These are phyloP conservation scores for Boletellus ananiceps DNA, from an alignment of 768 basidiomycete genomes.

Conservation along the genomic window DNA sequence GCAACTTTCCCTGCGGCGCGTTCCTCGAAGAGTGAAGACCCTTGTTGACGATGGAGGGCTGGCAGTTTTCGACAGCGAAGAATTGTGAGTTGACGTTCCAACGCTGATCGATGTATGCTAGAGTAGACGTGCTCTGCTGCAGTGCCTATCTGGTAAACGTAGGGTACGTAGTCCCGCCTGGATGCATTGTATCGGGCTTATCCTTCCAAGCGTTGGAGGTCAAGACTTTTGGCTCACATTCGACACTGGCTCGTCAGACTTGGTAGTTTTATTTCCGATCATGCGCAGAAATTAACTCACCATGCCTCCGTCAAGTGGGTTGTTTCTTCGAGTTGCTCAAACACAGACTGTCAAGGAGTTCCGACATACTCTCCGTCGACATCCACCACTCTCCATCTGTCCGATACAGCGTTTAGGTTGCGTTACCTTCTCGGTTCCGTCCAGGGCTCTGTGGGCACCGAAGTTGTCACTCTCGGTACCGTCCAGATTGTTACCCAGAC, in stretches of 20 bases:
- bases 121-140: neutral
- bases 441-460: slow-evolving; percentile 46
- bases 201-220: slow-evolving; percentile 35
- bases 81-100: slow-evolving; percentile 28
- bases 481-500: slow-evolving; percentile 45
- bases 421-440: slow-evolving; percentile 52
- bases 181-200: slow-evolving; percentile 1
- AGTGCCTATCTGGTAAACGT: slow-evolving; percentile 41
- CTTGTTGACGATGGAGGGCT: slow-evolving; percentile 19
- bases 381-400: slow-evolving; percentile 29
- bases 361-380: slow-evolving; percentile 35
- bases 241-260: slow-evolving; percentile 56
- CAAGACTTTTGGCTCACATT: slow-evolving; percentile 44
- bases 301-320: slow-evolving; percentile 41
- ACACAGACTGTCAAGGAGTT: slow-evolving; percentile 43
- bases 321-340: slow-evolving; percentile 41
- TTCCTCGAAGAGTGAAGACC: slow-evolving; percentile 13
- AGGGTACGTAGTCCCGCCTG: slow-evolving; percentile 21
- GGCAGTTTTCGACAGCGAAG: slow-evolving; percentile 29
- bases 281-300: slow-evolving; percentile 2
- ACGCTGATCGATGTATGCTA: neutral
- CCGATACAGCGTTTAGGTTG: slow-evolving; percentile 39
- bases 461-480: slow-evolving; percentile 42
- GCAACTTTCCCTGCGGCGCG: slow-evolving; percentile 23
- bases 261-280: slow-evolving; percentile 31